Conservation (phyloP, 1,139 yeast species). For the Zygosaccharomyces sapae region DNA sequence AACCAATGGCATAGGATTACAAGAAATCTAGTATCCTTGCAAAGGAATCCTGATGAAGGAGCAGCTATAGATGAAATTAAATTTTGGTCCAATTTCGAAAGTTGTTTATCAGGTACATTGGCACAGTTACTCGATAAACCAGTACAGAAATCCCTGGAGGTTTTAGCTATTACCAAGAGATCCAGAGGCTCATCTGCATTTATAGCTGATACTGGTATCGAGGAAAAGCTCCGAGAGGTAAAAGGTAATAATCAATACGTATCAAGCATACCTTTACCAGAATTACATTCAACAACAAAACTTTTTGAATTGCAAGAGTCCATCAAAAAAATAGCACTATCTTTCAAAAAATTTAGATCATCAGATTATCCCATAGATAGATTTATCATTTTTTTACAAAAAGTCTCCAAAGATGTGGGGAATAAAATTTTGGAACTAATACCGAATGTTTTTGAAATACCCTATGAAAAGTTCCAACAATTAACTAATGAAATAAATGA, state of each 20-base stretch:
- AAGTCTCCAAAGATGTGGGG: slow-evolving; percentile 48
- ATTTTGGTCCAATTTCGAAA: slow-evolving; percentile 76
- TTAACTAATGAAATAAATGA: slow-evolving; percentile 22
- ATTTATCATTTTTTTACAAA: slow-evolving; percentile 60
- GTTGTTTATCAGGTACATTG: slow-evolving; percentile 53
- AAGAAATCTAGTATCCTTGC: slow-evolving; percentile 52
- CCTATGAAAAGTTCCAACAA: slow-evolving; percentile 36
- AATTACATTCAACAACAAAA: slow-evolving; percentile 49
- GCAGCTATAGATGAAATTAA: slow-evolving; percentile 65
- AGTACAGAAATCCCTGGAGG: slow-evolving; percentile 54
- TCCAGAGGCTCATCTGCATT: slow-evolving; percentile 75
- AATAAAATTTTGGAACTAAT: slow-evolving; percentile 35
- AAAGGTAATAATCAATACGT: slow-evolving; percentile 57
- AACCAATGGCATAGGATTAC: slow-evolving; percentile 70
- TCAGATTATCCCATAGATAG: slow-evolving; percentile 63
- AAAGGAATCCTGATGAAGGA: slow-evolving; percentile 54
- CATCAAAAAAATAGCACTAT: slow-evolving; percentile 51
- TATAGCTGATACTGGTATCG: slow-evolving; percentile 66
- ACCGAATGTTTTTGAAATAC: slow-evolving; percentile 39
- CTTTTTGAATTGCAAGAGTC: slow-evolving; percentile 46
- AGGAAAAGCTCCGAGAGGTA: slow-evolving; percentile 52
- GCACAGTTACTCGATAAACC: slow-evolving; percentile 55
- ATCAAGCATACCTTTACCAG: slow-evolving; percentile 67
- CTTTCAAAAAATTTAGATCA: slow-evolving; percentile 58
- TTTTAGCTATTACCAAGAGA: slow-evolving; percentile 67